Base-by-base conservation (phyloP, 805 yeast species). In the Yarrowia phangngaensis region DNA sequence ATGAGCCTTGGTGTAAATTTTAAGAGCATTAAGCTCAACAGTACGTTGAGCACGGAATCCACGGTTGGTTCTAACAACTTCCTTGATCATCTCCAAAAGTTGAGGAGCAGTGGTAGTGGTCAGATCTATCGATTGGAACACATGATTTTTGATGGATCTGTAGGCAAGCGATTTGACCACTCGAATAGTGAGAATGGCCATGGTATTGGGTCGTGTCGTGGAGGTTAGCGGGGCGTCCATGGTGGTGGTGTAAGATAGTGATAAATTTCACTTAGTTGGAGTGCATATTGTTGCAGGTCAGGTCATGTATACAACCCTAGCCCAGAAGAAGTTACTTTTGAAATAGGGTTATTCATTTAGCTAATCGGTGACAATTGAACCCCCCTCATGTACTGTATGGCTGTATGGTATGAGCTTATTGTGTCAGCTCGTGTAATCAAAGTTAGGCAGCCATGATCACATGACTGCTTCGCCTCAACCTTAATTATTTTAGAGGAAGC, bases 1-100 rank as follows among this genome's bases (percentile, higher is more conserved):
- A 64, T 90, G 97, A 0, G 98, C 97, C 61, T 87, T 88, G 20
- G 95, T 84, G 67, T 92, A 92, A 6, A 92, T 74, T 64, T 92
- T 92, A 51, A 90, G 63, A 0, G 89, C 71, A 60, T 90, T 84
- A 40, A 59, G 58, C 6, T 56, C 70, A 8, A 85, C 84, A 53
- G 74, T 84, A 60, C 97, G 73, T 64, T 79, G 89, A 2, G 97
- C 95, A 59, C 96, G 73, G 52, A 80, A 76, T 0, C 77, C 79
- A 6, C 92, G 87, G 11, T 78, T 72, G 4, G 82, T 74, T 30
- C 70, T 62, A 33, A 78, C 73, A 20, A 66, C 65, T 35, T 51
- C 56, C 31, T 69, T 57, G 8, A 82, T 69, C 52, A 68, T 70
- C 14, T 76, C 79, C 26, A 82, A 71, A 15, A 92, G 68, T 56